phyloP scores from a whole-genome alignment of 2,329 filamentous ascomycete genomes.

The Ascomycota sp. region DNA sequence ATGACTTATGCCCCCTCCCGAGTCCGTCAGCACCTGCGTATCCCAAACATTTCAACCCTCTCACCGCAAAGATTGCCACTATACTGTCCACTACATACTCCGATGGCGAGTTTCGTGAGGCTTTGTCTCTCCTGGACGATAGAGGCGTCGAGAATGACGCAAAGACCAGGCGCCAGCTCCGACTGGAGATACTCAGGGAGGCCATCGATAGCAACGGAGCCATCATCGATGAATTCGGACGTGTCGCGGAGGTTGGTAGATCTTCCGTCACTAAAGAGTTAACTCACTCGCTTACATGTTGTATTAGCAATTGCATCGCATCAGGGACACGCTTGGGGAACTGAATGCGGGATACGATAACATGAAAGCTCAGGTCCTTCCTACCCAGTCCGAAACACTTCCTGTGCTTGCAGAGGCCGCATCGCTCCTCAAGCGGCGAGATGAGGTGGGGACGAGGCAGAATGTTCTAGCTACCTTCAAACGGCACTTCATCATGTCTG shows the following conservation, averaged over 20 bases:
- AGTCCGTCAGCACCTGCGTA: too few species aligned
- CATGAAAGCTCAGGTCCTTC: conserved; percentile 55
- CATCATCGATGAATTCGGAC: conserved; percentile 56
- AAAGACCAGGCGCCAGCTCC: conserved; percentile 55
- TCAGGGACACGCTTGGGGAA: conserved; percentile 54
- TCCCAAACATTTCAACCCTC: too few species aligned
- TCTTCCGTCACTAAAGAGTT: not conserved
- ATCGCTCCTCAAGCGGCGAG: conserved; percentile 47
- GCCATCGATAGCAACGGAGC: conserved; percentile 82
- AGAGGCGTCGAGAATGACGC: conserved; percentile 50
- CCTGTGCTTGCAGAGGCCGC: conserved; percentile 59
- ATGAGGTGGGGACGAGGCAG: conserved; percentile 58
- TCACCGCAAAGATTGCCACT: too few species aligned
- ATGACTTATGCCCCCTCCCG: too few species aligned
- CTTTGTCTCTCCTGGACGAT: conserved; percentile 54
- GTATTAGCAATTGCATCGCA: conserved; percentile 58
- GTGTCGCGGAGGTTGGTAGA: not conserved
- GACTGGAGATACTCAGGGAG: conserved; percentile 70
- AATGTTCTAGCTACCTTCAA: conserved; percentile 55
- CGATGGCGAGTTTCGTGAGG: conserved; percentile 75
- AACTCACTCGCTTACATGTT: conserved; percentile 8
- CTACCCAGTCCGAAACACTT: conserved; percentile 52
- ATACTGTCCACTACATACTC: conserved; percentile 44
- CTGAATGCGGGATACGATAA: conserved; percentile 61
- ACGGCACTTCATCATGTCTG: conserved; percentile 62